phyloP scores from a whole-genome alignment of 768 basidiomycete genomes.

The Suillus lakei region DNA sequence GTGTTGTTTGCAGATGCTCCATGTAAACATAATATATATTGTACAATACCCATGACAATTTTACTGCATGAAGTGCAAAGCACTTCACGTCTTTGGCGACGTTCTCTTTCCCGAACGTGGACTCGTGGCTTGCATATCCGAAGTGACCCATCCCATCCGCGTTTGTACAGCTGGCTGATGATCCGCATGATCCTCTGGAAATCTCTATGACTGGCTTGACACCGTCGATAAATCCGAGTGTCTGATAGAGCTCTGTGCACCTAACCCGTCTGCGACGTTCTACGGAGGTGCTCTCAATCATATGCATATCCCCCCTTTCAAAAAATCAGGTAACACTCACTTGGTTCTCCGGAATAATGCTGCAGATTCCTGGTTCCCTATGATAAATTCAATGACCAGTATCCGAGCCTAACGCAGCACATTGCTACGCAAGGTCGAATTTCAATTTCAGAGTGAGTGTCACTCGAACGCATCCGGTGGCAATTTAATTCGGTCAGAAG shows the following conservation, averaged over 20 bases:
- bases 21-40: slow-evolving; percentile 1
- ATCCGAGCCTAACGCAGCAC: no score
- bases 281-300: not conserved
- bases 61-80: no score
- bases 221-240: not conserved
- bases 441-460: slow-evolving; percentile 1
- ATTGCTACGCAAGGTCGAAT: not conserved
- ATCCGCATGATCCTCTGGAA: not conserved
- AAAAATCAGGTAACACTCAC: not conserved
- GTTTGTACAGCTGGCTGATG: not conserved
- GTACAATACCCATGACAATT: not conserved
- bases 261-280: not conserved
- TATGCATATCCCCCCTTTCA: not conserved
- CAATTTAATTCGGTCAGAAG: not conserved
- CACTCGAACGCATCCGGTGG: not conserved
- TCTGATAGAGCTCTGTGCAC: not conserved
- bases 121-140: not conserved
- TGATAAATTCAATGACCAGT: not conserved
- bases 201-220: not conserved
- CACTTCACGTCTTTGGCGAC: not conserved
- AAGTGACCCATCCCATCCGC: not conserved
- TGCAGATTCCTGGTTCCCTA: not conserved
- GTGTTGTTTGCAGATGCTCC: not conserved
- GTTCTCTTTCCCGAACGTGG: no score
- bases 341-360: not conserved